Base-by-base conservation (phyloP, 208 protist genomes). In the Trypanosoma rangeli region DNA sequence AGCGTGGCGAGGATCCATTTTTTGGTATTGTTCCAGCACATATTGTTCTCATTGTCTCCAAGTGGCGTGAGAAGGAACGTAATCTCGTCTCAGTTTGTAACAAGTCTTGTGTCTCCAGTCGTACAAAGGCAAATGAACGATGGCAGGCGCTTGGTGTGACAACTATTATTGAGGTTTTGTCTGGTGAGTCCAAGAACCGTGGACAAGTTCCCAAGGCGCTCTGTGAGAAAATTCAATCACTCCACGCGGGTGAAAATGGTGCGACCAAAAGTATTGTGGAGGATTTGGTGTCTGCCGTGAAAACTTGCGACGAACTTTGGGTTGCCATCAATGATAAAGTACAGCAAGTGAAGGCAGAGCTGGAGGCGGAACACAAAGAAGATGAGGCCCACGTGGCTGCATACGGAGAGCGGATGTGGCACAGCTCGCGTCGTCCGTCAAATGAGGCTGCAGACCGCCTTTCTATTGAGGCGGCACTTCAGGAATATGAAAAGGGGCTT, bases 381-480 rank as follows among this genome's bases (percentile, higher is more conserved):
- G 86, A 93, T 64, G 73, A 37, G 35, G 69, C 56, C 22, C 92
- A 86, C 63, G 16, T 80, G 1, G 67, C 83, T 31, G 64, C 78
- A 33, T 95, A 95, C 64, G 90, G 91, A 20, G 84, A 90, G 57
- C 76, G 82, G 46, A 94, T 94, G 80, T 94, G 91, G 88, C 84
- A 83, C 20, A 64, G 70, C 20, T 74, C 82, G 54, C 80, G 68
- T 58, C 85, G 74, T 7, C 73, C 68, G 5, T 59, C 73, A 8
- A 70, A 78, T 68, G 72, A 83, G 50, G 85, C 85, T 3, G 74
- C 79, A 4, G 83, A 90, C 48, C 87, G 87, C 75, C 49, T 76
- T 66, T 76, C 76, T 54, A 77, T 94, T 68, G 60, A 54, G 13
- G 76, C 76, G 18, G 78, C 86, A 20, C 57, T 92, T 63, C 52